Conservation (phyloP, 192 early-diverging fungal species). For the Umbelopsis sp. region DNA sequence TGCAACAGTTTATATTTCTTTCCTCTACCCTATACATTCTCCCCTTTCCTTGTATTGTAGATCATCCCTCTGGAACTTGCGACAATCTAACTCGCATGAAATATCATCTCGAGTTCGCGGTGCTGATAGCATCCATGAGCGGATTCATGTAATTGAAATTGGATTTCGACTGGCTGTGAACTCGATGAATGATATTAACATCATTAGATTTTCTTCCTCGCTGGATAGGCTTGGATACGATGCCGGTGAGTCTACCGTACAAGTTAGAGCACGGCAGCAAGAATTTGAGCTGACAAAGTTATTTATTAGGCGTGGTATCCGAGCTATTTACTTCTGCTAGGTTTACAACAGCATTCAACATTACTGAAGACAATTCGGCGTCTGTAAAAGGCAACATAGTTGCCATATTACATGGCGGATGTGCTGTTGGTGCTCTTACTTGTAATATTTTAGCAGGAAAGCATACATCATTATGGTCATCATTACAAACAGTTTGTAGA, state of each 20-base stretch:
- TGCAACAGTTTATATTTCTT: neutral
- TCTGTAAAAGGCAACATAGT: slow-evolving; percentile 23
- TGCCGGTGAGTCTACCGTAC: slow-evolving; percentile 37
- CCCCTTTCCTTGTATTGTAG: neutral
- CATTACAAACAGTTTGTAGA: too few species aligned
- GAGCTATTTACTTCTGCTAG: slow-evolving; percentile 53
- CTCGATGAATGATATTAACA: neutral
- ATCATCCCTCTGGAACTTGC: neutral
- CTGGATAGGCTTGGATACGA: slow-evolving; percentile 61
- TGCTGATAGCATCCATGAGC: slow-evolving; percentile 49
- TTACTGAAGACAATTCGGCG: slow-evolving; percentile 2
- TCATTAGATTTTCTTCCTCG: neutral
- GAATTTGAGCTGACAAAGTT: neutral
- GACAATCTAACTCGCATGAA: neutral
- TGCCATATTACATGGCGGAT: slow-evolving; percentile 32
- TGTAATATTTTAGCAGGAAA: slow-evolving; percentile 28
- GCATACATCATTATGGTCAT: neutral
- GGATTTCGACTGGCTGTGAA: neutral
- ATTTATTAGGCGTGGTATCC: slow-evolving; percentile 46
- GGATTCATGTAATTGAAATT: slow-evolving; percentile 43
- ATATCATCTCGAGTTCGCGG: slow-evolving; percentile 28
- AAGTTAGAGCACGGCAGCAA: too few species aligned
- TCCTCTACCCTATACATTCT: neutral
- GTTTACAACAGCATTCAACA: slow-evolving; percentile 26
- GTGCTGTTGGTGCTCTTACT: slow-evolving; percentile 36